phyloP scores from a whole-genome alignment of 1,284 basidiomycete species.

The Neolentinus lepideus region DNA sequence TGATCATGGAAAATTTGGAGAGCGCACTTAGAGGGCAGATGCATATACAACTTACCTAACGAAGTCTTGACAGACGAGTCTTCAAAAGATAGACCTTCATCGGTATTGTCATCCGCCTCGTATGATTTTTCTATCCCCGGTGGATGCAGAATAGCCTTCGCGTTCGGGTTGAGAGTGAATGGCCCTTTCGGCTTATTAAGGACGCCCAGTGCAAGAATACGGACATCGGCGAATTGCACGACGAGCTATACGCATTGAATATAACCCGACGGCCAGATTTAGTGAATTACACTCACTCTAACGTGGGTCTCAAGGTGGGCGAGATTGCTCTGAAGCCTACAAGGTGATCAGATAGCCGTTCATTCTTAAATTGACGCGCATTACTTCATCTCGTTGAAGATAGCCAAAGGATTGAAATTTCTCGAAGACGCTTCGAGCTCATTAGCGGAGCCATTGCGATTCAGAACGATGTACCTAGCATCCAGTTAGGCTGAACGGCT shows the following conservation, averaged over 20 bases:
- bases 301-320: conserved; percentile 55
- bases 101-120: neutral
- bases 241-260: conserved; percentile 38
- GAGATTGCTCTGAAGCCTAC: conserved; percentile 56
- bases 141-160: conserved; percentile 58
- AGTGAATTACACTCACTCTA: conserved; percentile 33
- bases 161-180: conserved; percentile 56
- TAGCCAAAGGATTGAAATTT: conserved; percentile 52
- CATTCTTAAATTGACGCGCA: neutral
- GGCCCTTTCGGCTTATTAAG: conserved; percentile 48
- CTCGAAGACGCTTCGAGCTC: conserved; percentile 60
- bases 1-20: neutral
- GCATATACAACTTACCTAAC: neutral
- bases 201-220: conserved; percentile 66
- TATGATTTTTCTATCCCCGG: conserved; percentile 21
- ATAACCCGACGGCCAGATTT: conserved; percentile 1
- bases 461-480: conserved; percentile 61
- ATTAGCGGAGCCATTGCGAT: conserved; percentile 67
- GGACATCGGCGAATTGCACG: conserved; percentile 61
- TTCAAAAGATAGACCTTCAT: neutral
- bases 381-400: conserved; percentile 73
- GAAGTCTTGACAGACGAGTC: neutral
- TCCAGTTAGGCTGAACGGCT: neutral
- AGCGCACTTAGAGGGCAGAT: neutral
- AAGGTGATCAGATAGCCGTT: neutral